These are phyloP conservation scores for Sideroxylon spinosum DNA, from an alignment of 179 eudicot species.

Conservation along the genomic window DNA sequence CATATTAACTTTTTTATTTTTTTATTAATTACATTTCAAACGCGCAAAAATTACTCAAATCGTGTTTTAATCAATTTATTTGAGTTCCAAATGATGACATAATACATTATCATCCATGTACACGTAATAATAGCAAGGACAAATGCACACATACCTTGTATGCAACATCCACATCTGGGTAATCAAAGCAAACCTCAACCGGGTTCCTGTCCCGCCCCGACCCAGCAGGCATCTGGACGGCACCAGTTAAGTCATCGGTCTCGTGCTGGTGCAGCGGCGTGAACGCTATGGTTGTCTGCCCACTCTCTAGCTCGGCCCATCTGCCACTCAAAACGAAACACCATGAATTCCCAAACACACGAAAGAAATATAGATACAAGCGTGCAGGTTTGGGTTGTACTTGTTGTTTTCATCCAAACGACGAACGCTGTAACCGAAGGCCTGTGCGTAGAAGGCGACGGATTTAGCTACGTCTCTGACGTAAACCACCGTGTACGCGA, in stretches of 20 bases:
- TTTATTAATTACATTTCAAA: too few species aligned
- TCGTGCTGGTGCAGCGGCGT: constrained; percentile 83
- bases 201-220: constrained; percentile 46
- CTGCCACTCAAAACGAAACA: constrained; percentile 25
- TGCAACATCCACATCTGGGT: constrained; percentile 73
- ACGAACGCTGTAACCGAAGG: constrained; percentile 75
- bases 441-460: constrained; percentile 66
- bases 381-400: constrained; percentile 22
- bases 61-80: too few species aligned
- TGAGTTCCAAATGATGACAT: too few species aligned
- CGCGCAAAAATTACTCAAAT: too few species aligned
- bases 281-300: constrained; percentile 83
- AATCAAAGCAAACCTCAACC: constrained; percentile 75
- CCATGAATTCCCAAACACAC: neutral
- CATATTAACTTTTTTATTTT: too few species aligned
- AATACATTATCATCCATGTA: too few species aligned
- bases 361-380: neutral
- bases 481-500: constrained; percentile 76
- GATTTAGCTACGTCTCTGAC: constrained; percentile 86
- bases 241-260: constrained; percentile 78
- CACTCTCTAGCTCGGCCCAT: constrained; percentile 94
- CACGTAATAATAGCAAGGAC: too few species aligned
- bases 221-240: constrained; percentile 32
- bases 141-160: constrained; percentile 37
- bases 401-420: constrained; percentile 61